Evolutionary conservation across 1,284 basidiomycete species (phyloP).

Genomic region (Agroathelia rolfsii): DNA sequence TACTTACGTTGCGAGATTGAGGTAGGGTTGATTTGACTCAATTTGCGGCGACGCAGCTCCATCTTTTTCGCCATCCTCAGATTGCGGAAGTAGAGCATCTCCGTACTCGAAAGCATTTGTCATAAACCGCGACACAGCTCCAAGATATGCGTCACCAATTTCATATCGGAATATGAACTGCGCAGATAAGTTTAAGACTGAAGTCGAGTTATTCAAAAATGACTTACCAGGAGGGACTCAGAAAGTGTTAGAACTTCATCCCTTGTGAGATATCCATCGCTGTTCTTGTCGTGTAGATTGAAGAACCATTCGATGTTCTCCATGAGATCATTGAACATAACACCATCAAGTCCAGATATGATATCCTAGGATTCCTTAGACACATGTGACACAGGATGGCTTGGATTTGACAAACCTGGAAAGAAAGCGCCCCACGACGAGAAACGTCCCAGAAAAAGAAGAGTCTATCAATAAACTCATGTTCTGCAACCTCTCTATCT

Average conservation of each 20-base stretch:
- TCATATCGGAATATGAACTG: constrained; percentile 98
- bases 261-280: constrained; percentile 89
- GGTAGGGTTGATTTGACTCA: constrained; percentile 75
- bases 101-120: constrained; percentile 96
- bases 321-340: constrained; percentile 96
- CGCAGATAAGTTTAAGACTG: constrained; percentile 5
- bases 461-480: constrained; percentile 73
- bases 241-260: constrained; percentile 95
- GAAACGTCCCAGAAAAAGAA: constrained; percentile 89
- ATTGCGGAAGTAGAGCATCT: constrained; percentile 64
- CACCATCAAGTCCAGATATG: constrained; percentile 79
- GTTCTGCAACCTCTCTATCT: constrained; percentile 72
- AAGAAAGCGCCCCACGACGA: constrained; percentile 71
- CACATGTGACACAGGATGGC: not conserved
- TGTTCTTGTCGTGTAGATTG: constrained; percentile 91
- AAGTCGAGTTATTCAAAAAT: not conserved
- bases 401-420: constrained; percentile 47
- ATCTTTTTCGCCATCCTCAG: constrained; percentile 27
- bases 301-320: constrained; percentile 99
- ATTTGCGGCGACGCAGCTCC: constrained; percentile 36
- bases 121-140: constrained; percentile 92
- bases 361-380: constrained; percentile 55
- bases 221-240: constrained; percentile 80
- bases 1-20: constrained; percentile 72
- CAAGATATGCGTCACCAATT: constrained; percentile 93